A percentile compares a stretch with the other conserved stretches of the same genome.
Evolutionary conservation across 2,329 filamentous ascomycete species (phyloP).

Genomic region (Fusarium sp.): DNA sequence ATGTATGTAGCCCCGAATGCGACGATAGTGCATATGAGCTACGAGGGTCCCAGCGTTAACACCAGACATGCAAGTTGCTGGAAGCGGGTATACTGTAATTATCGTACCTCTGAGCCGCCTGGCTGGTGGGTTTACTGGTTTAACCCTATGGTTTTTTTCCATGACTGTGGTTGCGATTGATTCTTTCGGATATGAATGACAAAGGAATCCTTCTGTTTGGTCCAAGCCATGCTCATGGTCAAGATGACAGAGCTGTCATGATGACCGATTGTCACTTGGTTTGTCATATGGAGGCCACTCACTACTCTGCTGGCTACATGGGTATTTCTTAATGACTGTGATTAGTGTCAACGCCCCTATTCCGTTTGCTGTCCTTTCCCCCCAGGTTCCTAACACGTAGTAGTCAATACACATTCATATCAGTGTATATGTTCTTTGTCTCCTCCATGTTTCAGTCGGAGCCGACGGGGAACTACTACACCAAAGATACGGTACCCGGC

Average conservation of each 20-base stretch:
- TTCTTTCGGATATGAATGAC: slow-evolving; percentile 2
- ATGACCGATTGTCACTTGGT: neutral
- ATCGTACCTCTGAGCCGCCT: slow-evolving; percentile 4
- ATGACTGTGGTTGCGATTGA: neutral
- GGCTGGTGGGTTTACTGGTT: slow-evolving; percentile 21
- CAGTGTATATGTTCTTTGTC: slow-evolving; percentile 4
- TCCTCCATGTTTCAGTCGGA: slow-evolving; percentile 33
- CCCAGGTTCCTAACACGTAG: slow-evolving; percentile 7
- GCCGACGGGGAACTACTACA: slow-evolving; percentile 25
- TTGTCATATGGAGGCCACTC: slow-evolving; percentile 5
- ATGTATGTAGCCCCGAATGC: slow-evolving; percentile 40
- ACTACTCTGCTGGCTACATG: slow-evolving; percentile 1
- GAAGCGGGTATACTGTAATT: slow-evolving; percentile 30
- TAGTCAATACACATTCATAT: neutral
- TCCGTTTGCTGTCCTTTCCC: slow-evolving; percentile 11
- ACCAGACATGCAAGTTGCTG: slow-evolving; percentile 42
- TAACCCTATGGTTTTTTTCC: neutral
- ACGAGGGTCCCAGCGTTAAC: slow-evolving; percentile 35
- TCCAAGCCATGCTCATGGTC: neutral
- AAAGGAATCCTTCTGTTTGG: neutral
- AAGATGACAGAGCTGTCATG: neutral
- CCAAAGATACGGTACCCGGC: slow-evolving; percentile 34
- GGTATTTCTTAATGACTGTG: slow-evolving; percentile 11
- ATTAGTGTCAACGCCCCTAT: slow-evolving; percentile 13
- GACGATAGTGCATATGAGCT: slow-evolving; percentile 16